Evolutionary conservation across 1,284 basidiomycete species (phyloP).

Genomic region (Apiotrichum sp.): DNA sequence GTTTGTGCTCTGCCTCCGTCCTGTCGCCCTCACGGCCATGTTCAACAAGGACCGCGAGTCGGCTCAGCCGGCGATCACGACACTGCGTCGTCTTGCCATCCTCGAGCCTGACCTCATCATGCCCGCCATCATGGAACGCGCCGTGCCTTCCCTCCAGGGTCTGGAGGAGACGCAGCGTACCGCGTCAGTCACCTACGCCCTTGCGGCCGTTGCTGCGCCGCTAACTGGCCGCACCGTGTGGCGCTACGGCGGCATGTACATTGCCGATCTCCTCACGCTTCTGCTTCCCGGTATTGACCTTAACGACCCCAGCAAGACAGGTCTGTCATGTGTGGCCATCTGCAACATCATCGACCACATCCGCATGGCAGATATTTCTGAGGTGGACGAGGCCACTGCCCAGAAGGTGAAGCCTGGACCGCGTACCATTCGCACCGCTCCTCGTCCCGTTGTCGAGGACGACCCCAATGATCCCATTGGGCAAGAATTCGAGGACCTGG

Average conservation of each 20-base stretch:
- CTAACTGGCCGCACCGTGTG: slow-evolving; percentile 70
- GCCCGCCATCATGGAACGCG: slow-evolving; percentile 86
- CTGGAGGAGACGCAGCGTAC: slow-evolving; percentile 94
- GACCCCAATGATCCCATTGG: slow-evolving; percentile 38
- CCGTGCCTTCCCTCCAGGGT: slow-evolving; percentile 82
- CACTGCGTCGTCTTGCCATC: slow-evolving; percentile 54
- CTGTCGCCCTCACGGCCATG: slow-evolving; percentile 86
- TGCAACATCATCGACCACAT: slow-evolving; percentile 70
- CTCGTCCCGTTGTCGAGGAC: slow-evolving; percentile 28
- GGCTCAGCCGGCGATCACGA: slow-evolving; percentile 49
- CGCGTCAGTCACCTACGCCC: slow-evolving; percentile 79
- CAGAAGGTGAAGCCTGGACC: slow-evolving; percentile 16
- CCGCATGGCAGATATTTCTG: slow-evolving; percentile 54
- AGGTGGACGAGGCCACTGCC: slow-evolving; percentile 24
- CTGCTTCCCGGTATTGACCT: slow-evolving; percentile 65
- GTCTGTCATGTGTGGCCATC: slow-evolving; percentile 51
- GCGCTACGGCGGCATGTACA: slow-evolving; percentile 74
- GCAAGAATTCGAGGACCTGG: slow-evolving; percentile 35
- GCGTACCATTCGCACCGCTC: slow-evolving; percentile 24
- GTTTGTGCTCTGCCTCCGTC: slow-evolving; percentile 76
- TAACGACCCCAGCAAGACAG: slow-evolving; percentile 89
- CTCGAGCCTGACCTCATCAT: slow-evolving; percentile 84
- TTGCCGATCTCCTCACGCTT: slow-evolving; percentile 81
- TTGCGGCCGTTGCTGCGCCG: slow-evolving; percentile 73
- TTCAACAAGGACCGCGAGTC: slow-evolving; percentile 70